These are phyloP conservation scores for Naganishia onofrii DNA, from an alignment of 768 basidiomycete species.

Conservation along the genomic window DNA sequence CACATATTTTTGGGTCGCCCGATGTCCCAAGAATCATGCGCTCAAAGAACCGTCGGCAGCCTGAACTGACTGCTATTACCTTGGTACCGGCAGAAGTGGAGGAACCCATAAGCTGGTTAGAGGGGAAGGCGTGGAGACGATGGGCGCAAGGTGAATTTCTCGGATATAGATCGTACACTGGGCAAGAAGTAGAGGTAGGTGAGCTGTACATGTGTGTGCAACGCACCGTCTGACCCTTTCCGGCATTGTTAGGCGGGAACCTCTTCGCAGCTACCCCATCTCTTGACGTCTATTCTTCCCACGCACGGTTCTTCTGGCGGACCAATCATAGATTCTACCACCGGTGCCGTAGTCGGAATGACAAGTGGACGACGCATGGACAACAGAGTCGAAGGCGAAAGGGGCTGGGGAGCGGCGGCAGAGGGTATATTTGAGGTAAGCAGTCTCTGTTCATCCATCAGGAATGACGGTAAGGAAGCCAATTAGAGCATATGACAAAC, in stretches of 20 bases:
- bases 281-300: conserved; percentile 61
- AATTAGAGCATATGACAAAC: background rate
- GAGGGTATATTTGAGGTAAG: conserved; percentile 66
- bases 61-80: conserved; percentile 62
- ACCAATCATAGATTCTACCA: conserved; percentile 64
- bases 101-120: conserved; percentile 52
- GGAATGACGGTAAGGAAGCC: background rate
- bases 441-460: background rate
- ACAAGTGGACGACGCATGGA: conserved; percentile 64
- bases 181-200: conserved; percentile 60
- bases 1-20: conserved; percentile 60
- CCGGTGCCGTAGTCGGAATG: conserved; percentile 65
- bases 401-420: conserved; percentile 65
- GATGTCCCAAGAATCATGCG: conserved; percentile 37
- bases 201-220: no score
- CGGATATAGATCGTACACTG: conserved; percentile 48
- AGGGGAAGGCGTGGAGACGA: conserved; percentile 60
- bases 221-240: no score
- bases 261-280: conserved; percentile 64
- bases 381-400: conserved; percentile 58
- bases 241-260: conserved; percentile 62
- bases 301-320: conserved; percentile 69
- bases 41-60: conserved; percentile 58
- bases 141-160: conserved; percentile 28
- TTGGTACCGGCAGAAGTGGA: conserved; percentile 8